phyloP scores from a whole-genome alignment of 73 alveolate species.

The Tetrahymena thermophila region DNA sequence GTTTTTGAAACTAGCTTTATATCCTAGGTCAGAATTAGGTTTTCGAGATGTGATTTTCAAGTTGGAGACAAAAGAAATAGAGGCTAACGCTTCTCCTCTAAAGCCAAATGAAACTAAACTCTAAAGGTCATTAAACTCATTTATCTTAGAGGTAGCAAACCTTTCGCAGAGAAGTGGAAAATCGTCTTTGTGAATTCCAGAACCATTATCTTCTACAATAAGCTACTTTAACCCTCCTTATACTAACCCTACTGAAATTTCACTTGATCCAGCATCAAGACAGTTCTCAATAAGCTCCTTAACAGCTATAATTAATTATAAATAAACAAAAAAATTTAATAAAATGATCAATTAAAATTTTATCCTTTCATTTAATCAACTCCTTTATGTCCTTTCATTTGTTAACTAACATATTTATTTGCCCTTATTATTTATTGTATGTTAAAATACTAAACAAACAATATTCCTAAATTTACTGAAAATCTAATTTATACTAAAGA shows the following conservation, averaged over 20 bases:
- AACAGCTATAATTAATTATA: slow-evolving; percentile 32
- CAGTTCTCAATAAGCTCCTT: slow-evolving; percentile 95
- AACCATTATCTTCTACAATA: slow-evolving; percentile 90
- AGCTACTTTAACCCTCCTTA: slow-evolving; percentile 87
- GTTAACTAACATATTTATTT: background rate
- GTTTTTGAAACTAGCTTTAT: slow-evolving; percentile 59
- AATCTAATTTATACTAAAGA: background rate
- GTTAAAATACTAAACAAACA: background rate
- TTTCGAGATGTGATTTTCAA: slow-evolving; percentile 72
- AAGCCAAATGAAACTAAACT: slow-evolving; percentile 87
- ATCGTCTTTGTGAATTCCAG: slow-evolving; percentile 83
- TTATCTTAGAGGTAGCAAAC: slow-evolving; percentile 88
- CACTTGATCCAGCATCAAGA: slow-evolving; percentile 88
- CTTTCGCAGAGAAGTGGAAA: slow-evolving; percentile 91
- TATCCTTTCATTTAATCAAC: background rate
- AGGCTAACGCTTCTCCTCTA: slow-evolving; percentile 97
- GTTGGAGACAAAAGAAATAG: slow-evolving; percentile 81
- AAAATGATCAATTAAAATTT: background rate
- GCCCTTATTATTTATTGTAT: background rate
- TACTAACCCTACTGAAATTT: slow-evolving; percentile 54
- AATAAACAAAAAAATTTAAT: background rate
- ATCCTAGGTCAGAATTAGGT: slow-evolving; percentile 66
- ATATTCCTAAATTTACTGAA: background rate
- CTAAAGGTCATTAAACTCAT: slow-evolving; percentile 66
- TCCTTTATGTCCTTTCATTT: background rate